These are phyloP conservation scores for Aspergillus sp. DNA, from an alignment of 2,329 filamentous ascomycete species.

Conservation along the genomic window DNA sequence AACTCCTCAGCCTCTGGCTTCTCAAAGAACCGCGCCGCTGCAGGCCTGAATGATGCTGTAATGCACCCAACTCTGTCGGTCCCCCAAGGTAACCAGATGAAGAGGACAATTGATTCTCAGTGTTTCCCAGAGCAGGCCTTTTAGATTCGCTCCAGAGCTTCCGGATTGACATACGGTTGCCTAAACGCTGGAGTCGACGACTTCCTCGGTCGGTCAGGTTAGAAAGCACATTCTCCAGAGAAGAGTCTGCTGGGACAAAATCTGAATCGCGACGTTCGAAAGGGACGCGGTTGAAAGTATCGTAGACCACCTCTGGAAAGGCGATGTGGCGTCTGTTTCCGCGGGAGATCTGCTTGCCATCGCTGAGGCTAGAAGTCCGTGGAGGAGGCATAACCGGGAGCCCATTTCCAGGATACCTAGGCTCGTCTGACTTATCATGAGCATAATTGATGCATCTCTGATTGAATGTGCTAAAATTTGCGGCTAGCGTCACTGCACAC, in stretches of 20 bases:
- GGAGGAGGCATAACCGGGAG: constrained; percentile 29
- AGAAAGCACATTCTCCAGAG: constrained; percentile 22
- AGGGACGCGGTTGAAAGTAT: constrained; percentile 19
- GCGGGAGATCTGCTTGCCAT: constrained; percentile 26
- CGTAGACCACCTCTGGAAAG: constrained; percentile 22
- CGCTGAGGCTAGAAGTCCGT: constrained; percentile 30
- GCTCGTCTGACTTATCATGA: neutral
- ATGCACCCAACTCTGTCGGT: neutral
- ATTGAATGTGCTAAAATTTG: constrained; percentile 32
- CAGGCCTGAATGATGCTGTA: neutral
- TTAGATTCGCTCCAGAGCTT: constrained; percentile 16
- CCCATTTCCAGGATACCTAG: constrained; percentile 29
- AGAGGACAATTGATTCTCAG: neutral
- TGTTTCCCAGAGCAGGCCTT: constrained; percentile 3
- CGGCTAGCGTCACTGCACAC: constrained; percentile 35
- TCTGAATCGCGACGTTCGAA: constrained; percentile 17
- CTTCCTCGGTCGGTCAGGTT: constrained; percentile 13
- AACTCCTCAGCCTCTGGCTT: constrained; percentile 3
- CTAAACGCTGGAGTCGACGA: constrained; percentile 13
- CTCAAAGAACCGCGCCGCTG: neutral
- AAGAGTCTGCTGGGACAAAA: constrained; percentile 26
- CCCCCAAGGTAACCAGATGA: neutral
- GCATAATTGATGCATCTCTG: constrained; percentile 20
- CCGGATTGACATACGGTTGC: constrained; percentile 10
- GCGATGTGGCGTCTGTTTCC: constrained; percentile 11